A percentile compares a stretch with the other conserved stretches of the same genome.
phyloP scores from a whole-genome alignment of 108 stramenopile species.

The Stephanodiscus minutulus region DNA sequence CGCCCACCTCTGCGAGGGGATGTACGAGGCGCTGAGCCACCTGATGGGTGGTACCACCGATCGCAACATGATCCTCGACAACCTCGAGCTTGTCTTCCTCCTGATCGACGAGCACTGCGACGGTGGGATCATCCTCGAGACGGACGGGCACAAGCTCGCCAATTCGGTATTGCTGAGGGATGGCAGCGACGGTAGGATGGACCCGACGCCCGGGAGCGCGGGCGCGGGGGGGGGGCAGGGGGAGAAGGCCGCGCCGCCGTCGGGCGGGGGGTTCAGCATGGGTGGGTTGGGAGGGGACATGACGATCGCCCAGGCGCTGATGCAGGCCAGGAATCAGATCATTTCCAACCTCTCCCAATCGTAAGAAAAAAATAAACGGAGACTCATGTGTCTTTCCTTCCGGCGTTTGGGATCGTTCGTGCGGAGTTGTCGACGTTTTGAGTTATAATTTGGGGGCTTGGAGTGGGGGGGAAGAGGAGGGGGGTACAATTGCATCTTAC shows the following conservation, averaged over 20 bases:
- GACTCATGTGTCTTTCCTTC: too few relatives aligned
- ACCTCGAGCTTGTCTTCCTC: conserved; percentile 85
- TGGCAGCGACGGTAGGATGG: conserved; percentile 39
- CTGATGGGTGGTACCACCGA: conserved; percentile 86
- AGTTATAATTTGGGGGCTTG: too few relatives aligned
- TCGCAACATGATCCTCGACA: conserved; percentile 86
- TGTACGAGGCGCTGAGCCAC: conserved; percentile 80
- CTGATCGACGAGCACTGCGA: conserved; percentile 90
- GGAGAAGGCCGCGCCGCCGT: conserved; percentile 35
- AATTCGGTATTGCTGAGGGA: conserved; percentile 77
- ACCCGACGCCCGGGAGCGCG: conserved; percentile 3
- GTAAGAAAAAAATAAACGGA: background rate
- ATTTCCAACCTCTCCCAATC: conserved; percentile 55
- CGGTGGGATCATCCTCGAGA: conserved; percentile 84
- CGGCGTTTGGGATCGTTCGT: too few relatives aligned
- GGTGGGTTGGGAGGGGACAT: conserved; percentile 76
- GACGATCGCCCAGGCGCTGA: conserved; percentile 83
- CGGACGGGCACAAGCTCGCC: conserved; percentile 76
- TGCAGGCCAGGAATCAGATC: conserved; percentile 81
- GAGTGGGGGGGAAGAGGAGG: too few relatives aligned
- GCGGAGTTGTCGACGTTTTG: too few relatives aligned
- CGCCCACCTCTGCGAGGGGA: conserved; percentile 84
- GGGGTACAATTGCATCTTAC: too few relatives aligned
- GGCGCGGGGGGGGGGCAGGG: conserved; percentile 8
- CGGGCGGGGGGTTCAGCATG: conserved; percentile 25